phyloP scores from a whole-genome alignment of 768 basidiomycete genomes.

The Pisolithus microcarpus region DNA sequence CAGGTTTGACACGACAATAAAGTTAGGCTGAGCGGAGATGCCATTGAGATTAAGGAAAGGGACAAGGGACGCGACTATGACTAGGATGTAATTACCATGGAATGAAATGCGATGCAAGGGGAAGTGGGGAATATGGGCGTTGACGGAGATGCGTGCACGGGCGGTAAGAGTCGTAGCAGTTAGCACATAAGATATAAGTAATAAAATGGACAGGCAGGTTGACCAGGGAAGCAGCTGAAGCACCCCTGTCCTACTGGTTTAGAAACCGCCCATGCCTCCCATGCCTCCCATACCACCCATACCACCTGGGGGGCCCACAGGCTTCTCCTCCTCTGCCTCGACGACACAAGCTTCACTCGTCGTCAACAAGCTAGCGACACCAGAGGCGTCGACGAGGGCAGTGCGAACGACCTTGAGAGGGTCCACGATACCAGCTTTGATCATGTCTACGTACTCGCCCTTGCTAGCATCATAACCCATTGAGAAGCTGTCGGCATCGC shows the following conservation, averaged over 20 bases:
- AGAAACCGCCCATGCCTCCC: conserved; percentile 53
- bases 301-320: conserved; percentile 33
- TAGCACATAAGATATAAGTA: conserved; percentile 2
- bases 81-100: conserved; percentile 8
- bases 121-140: background rate
- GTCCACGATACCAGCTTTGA: conserved; percentile 89
- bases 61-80: conserved; percentile 5
- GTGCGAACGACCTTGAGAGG: conserved; percentile 94
- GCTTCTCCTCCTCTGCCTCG: conserved; percentile 78
- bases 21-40: conserved; percentile 18
- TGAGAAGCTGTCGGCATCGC: conserved; percentile 65
- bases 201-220: conserved; percentile 4
- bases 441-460: conserved; percentile 94
- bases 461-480: conserved; percentile 89
- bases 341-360: conserved; percentile 92
- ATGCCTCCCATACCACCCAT: conserved; percentile 56
- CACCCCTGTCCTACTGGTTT: conserved; percentile 5
- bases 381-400: conserved; percentile 84
- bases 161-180: conserved; percentile 6
- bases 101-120: conserved; percentile 4
- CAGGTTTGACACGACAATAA: background rate
- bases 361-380: conserved; percentile 89
- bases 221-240: background rate
- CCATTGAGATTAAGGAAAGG: conserved; percentile 8
- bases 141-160: conserved; percentile 7